These are phyloP conservation scores for Chlamydomonas incerta DNA, from an alignment of 139 green algal genomes.

Conservation along the genomic window DNA sequence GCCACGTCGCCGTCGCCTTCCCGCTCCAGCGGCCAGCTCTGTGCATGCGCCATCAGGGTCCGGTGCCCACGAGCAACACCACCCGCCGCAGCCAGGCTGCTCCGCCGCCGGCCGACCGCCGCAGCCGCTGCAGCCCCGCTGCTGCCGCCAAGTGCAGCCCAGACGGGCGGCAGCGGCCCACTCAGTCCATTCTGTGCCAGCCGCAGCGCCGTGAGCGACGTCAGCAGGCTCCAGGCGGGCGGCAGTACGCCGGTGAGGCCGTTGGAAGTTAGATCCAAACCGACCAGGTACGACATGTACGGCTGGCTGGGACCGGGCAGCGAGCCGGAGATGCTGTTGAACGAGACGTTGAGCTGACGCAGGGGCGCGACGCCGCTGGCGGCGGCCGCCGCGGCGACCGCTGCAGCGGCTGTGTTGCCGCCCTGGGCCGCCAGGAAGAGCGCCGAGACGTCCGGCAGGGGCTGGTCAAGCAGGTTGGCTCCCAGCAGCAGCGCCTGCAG, in stretches of 20 bases:
- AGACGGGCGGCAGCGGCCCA: neutral
- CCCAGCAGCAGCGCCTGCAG: constrained; percentile 1
- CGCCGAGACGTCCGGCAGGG: neutral
- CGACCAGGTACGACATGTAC: constrained; percentile 17
- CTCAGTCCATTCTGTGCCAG: neutral
- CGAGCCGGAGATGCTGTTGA: neutral
- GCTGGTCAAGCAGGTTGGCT: neutral
- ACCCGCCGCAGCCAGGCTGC: no score
- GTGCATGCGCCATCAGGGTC: no score
- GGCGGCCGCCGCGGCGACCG: neutral
- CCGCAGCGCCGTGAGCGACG: constrained; percentile 1
- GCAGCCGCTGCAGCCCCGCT: no score
- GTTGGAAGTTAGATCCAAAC: constrained; percentile 13
- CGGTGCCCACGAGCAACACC: no score
- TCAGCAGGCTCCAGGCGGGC: constrained; percentile 1
- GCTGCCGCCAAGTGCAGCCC: neutral
- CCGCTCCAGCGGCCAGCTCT: no score
- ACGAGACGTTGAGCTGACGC: constrained; percentile 19
- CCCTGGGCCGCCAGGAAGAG: no score
- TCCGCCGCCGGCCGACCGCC: no score
- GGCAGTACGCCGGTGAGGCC: constrained; percentile 22
- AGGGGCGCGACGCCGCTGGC: neutral
- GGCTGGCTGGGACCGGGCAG: constrained; percentile 4
- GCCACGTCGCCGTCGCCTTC: no score
- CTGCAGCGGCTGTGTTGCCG: neutral